Evolutionary conservation across 2,329 filamentous ascomycete species (phyloP).

Genomic region (Arthrinium phaeospermum): DNA sequence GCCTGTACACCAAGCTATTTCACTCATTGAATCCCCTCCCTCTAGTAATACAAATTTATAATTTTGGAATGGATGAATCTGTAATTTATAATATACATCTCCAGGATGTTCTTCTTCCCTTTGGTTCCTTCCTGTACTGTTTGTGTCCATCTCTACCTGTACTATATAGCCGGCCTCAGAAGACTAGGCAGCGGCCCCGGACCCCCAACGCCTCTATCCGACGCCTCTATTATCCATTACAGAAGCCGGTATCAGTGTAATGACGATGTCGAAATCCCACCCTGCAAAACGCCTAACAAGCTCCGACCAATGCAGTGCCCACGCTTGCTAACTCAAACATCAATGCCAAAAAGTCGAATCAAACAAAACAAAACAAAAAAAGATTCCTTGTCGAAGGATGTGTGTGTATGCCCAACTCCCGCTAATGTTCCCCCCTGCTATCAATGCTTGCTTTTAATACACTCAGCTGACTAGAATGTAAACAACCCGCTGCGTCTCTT

Average conservation of each 20-base stretch:
- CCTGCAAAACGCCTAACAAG: conserved; percentile 6
- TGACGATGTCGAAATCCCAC: not conserved
- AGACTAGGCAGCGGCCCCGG: not conserved
- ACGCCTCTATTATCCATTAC: conserved; percentile 13
- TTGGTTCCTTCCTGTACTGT: not conserved
- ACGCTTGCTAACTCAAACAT: not conserved
- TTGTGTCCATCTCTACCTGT: not conserved
- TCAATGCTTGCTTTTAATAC: not conserved
- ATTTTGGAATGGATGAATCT: not conserved
- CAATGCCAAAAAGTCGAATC: not conserved
- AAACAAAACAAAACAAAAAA: not conserved
- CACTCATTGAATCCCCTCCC: too few relatives aligned
- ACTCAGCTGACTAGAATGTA: conserved; percentile 44
- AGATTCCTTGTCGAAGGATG: not conserved
- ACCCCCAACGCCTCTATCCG: not conserved
- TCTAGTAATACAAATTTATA: not conserved
- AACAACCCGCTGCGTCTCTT: conserved; percentile 57
- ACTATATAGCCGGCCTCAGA: not conserved
- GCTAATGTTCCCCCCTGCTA: not conserved
- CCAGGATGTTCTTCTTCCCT: not conserved
- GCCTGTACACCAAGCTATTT: not conserved
- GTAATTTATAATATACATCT: not conserved
- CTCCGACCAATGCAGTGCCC: conserved; percentile 4
- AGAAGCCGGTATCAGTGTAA: not conserved
- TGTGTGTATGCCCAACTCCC: not conserved